A percentile compares a stretch with the other conserved stretches of the same genome.
phyloP scores from a whole-genome alignment of 1,139 yeast genomes.

The Barnettozyma hawaiiensis region DNA sequence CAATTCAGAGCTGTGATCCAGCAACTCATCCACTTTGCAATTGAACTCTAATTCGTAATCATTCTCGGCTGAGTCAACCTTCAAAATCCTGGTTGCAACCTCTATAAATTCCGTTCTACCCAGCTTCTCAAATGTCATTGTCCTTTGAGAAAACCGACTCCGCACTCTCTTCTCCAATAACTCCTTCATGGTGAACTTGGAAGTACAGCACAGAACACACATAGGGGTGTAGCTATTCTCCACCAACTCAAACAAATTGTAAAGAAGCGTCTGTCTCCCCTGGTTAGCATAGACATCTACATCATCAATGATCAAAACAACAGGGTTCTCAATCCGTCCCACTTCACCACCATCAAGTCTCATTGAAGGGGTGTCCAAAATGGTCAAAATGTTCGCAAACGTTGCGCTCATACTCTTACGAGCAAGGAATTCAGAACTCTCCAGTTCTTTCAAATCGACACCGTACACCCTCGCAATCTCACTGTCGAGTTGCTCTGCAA shows the following conservation, averaged over 20 bases:
- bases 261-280: constrained; percentile 73
- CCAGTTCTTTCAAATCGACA: constrained; percentile 18
- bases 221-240: constrained; percentile 74
- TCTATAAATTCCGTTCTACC: constrained; percentile 37
- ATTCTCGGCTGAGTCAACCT: constrained; percentile 23
- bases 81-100: constrained; percentile 31
- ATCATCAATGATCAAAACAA: constrained; percentile 78
- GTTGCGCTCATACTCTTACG: constrained; percentile 48
- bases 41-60: constrained; percentile 48
- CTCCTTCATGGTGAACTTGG: constrained; percentile 72
- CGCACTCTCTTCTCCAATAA: constrained; percentile 85
- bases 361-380: constrained; percentile 35
- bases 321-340: constrained; percentile 39
- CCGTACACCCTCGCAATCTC: constrained; percentile 25
- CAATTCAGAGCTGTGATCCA: constrained; percentile 30
- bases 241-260: constrained; percentile 80
- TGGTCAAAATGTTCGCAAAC: constrained; percentile 41
- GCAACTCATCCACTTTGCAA: constrained; percentile 32
- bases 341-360: constrained; percentile 19
- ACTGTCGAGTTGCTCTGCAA: constrained; percentile 66
- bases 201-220: constrained; percentile 74
- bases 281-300: constrained; percentile 72
- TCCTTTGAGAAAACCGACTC: constrained; percentile 80
- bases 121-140: constrained; percentile 55
- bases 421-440: constrained; percentile 32